These are phyloP conservation scores for Circinella umbellata DNA, from an alignment of 371 early-diverging fungal species.

Conservation along the genomic window DNA sequence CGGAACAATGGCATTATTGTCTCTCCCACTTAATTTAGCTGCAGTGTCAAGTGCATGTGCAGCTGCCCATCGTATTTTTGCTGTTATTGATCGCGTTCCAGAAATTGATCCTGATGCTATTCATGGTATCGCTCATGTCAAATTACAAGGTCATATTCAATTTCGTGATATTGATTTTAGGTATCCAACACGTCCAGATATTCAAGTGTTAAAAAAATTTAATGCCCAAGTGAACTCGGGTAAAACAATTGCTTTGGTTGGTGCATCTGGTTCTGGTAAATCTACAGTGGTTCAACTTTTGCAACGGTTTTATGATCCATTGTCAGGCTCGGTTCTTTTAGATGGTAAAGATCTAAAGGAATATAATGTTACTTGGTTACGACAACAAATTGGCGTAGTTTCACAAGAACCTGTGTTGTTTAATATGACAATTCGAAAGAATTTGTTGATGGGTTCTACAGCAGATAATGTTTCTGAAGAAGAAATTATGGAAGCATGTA, in stretches of 20 bases:
- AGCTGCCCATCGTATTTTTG: conserved; percentile 68
- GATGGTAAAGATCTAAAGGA: conserved; percentile 53
- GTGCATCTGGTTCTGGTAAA: conserved; percentile 55
- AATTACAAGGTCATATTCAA: conserved; percentile 49
- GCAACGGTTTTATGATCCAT: conserved; percentile 78
- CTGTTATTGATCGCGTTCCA: conserved; percentile 73
- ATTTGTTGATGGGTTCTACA: conserved; percentile 48
- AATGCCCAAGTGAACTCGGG: conserved; percentile 66
- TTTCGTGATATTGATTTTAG: conserved; percentile 39
- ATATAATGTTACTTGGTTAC: conserved; percentile 49
- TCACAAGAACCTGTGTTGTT: conserved; percentile 74
- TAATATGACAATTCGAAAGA: conserved; percentile 48
- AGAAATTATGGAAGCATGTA: conserved; percentile 61
- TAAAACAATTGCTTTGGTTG: conserved; percentile 72
- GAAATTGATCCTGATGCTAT: conserved; percentile 53
- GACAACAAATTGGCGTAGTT: conserved; percentile 57
- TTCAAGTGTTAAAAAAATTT: conserved; percentile 67
- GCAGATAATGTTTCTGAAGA: conserved; percentile 25
- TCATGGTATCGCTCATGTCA: conserved; percentile 57
- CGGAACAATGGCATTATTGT: conserved; percentile 39
- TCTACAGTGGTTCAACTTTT: conserved; percentile 70
- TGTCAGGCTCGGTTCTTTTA: conserved; percentile 29
- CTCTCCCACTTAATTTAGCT: conserved; percentile 61
- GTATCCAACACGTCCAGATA: conserved; percentile 78
- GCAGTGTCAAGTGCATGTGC: conserved; percentile 65